Evolutionary conservation across 768 basidiomycete species (phyloP).

Genomic region (Mycena galopus): DNA sequence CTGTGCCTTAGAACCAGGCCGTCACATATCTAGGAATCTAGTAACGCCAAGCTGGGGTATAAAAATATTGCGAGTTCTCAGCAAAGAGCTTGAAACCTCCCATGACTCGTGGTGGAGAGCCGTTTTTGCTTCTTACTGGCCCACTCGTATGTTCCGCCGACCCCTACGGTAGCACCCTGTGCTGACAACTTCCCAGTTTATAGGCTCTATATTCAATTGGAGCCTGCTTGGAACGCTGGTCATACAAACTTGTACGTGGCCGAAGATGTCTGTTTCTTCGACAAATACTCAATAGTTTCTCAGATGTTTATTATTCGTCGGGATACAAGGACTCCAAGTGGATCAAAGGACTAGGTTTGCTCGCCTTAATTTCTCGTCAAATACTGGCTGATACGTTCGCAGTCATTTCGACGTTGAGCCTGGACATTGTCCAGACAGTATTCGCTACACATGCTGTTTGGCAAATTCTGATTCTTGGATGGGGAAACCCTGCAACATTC

Average conservation of each 20-base stretch:
- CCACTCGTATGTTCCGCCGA: not conserved
- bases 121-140: slow-evolving; percentile 6
- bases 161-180: not conserved
- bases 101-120: slow-evolving; percentile 4
- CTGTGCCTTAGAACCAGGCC: not conserved
- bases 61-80: too few relatives aligned
- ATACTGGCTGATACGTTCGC: not conserved
- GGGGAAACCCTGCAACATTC: slow-evolving; percentile 3
- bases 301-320: slow-evolving; percentile 3
- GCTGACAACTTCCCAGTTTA: slow-evolving; percentile 1
- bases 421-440: slow-evolving; percentile 3
- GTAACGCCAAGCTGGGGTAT: not conserved
- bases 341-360: slow-evolving; percentile 1
- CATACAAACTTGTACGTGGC: slow-evolving; percentile 1
- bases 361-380: not conserved
- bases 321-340: slow-evolving; percentile 2
- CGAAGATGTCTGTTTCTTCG: not conserved
- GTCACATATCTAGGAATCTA: not conserved
- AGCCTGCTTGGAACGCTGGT: slow-evolving; percentile 8
- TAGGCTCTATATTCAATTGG: not conserved
- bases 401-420: not conserved
- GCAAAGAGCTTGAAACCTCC: too few relatives aligned
- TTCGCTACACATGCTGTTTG: not conserved
- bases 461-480: not conserved
- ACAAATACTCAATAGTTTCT: not conserved